phyloP scores from a whole-genome alignment of 2,329 filamentous ascomycete genomes.

The Colletotrichum sp. region DNA sequence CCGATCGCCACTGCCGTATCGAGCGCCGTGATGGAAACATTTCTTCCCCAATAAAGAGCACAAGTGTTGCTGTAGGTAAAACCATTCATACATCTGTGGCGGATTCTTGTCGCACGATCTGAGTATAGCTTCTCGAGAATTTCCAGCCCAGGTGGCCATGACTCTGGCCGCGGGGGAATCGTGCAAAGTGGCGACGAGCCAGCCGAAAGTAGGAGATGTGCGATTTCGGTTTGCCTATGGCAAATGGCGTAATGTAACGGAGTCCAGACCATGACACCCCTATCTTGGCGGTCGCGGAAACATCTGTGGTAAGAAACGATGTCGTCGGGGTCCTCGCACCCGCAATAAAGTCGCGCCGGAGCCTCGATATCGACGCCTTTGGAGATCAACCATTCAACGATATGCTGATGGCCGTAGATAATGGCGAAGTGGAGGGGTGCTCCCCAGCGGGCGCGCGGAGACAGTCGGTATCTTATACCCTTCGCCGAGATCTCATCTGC shows the following conservation, averaged over 20 bases:
- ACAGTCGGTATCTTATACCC: rapidly evolving
- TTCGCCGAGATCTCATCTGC: not conserved
- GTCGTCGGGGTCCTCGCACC: not conserved
- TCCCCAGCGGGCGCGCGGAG: not conserved
- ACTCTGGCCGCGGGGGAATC: rapidly evolving
- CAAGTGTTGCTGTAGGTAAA: no score
- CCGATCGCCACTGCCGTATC: not conserved
- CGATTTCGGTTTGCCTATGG: not conserved
- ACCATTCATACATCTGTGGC: no score
- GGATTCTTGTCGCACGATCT: no score
- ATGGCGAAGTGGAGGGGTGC: not conserved
- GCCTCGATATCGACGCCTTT: not conserved
- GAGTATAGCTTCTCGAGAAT: not conserved
- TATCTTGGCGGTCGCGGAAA: no score
- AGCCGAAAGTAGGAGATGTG: not conserved
- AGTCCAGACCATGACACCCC: not conserved
- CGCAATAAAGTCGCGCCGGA: not conserved
- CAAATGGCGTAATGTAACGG: not conserved
- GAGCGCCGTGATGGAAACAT: not conserved
- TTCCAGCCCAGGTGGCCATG: not conserved
- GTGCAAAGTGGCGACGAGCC: not conserved
- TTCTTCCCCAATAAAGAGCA: no score
- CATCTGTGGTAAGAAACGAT: rapidly evolving
- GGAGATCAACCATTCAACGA: not conserved
- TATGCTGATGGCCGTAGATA: not conserved